Conservation (phyloP, 305 asterid species). For the Solanum chacoense region DNA sequence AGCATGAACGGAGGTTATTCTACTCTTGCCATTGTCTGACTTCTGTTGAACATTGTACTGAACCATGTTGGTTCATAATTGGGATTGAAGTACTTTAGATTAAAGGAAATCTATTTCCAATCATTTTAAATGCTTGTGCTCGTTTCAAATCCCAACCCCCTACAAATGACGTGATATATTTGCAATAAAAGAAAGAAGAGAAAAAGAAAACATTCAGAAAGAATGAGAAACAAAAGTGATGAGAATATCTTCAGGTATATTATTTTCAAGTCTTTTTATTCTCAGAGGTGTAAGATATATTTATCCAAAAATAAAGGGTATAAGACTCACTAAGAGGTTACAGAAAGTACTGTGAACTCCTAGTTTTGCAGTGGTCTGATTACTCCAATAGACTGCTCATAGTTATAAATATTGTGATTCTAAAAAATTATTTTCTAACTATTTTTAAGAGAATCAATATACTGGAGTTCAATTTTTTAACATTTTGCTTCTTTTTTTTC, state of each 20-base stretch:
- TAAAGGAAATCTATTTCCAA: not conserved
- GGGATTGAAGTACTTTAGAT: not conserved
- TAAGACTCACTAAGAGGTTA: not conserved
- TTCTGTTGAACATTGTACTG: not conserved
- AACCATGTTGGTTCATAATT: not conserved
- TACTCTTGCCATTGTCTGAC: not conserved
- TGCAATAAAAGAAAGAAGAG: not conserved
- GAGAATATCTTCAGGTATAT: not conserved
- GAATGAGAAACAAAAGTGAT: not conserved
- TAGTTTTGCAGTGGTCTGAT: not conserved
- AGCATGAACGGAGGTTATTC: not conserved
- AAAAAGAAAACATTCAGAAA: not conserved
- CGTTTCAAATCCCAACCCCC: not conserved
- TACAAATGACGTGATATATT: not conserved
- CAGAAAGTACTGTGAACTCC: not conserved
- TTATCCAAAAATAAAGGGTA: not conserved
- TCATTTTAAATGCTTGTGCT: not conserved
- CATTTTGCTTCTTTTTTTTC: not conserved
- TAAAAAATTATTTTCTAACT: not conserved
- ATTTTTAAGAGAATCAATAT: not conserved
- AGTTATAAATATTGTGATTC: not conserved
- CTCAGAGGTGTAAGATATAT: not conserved
- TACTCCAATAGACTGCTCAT: not conserved
- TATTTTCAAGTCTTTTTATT: not conserved
- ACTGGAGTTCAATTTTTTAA: not conserved